Conservation (phyloP, 352 stramenopile species). For the Phytophthora fragariae region DNA sequence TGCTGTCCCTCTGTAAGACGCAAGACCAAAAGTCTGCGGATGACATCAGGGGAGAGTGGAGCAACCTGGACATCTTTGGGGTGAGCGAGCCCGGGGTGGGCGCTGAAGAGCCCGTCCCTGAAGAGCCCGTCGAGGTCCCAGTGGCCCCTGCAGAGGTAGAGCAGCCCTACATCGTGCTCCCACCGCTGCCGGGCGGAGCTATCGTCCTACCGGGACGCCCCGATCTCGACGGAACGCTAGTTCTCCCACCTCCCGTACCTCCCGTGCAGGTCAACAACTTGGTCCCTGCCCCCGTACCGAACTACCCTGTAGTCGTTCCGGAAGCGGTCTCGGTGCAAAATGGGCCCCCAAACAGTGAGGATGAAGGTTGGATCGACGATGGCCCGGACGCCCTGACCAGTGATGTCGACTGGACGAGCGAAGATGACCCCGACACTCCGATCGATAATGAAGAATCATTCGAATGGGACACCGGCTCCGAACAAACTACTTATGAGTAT, state of each 20-base stretch:
- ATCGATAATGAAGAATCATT: neutral
- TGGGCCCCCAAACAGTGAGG: neutral
- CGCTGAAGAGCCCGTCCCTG: neutral
- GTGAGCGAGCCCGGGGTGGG: neutral
- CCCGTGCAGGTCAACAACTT: neutral
- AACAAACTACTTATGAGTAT: too few species aligned
- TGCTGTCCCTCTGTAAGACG: neutral
- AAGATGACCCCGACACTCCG: neutral
- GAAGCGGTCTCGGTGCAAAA: neutral
- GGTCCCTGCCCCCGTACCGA: neutral
- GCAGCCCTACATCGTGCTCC: neutral
- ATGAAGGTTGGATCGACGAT: neutral
- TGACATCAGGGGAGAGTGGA: neutral
- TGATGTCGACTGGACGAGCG: neutral
- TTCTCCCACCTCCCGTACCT: neutral
- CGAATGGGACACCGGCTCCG: too few species aligned
- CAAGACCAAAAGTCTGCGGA: neutral
- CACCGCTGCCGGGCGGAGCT: neutral
- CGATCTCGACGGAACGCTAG: neutral
- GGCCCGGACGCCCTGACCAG: neutral
- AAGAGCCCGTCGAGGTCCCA: neutral
- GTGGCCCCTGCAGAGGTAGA: neutral
- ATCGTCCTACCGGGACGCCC: neutral
- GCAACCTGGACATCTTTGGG: neutral
- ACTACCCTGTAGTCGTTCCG: neutral